Percentiles rank a stretch among this genome's conserved stretches.
Conservation (phyloP, 2,329 filamentous ascomycete genomes). For the Allantophomopsis cytisporea region DNA sequence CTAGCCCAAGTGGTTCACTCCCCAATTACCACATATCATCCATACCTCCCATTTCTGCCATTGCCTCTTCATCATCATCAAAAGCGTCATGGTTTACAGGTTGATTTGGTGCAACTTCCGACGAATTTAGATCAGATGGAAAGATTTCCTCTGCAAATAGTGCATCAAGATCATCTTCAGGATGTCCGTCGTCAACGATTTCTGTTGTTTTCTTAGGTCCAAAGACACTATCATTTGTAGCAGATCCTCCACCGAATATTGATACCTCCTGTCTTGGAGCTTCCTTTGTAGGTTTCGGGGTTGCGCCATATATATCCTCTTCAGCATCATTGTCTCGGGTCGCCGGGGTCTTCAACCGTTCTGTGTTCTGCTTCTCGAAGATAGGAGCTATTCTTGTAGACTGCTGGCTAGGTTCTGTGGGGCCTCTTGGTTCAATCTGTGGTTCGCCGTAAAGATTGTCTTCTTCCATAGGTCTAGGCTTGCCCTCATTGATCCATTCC, state of each 20-base stretch:
- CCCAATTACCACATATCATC: not conserved
- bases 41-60: constrained; percentile 48
- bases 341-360: constrained; percentile 16
- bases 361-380: constrained; percentile 14
- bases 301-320: constrained; percentile 35
- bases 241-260: constrained; percentile 8
- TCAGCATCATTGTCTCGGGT: constrained; percentile 25
- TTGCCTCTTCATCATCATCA: constrained; percentile 38
- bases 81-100: constrained; percentile 24
- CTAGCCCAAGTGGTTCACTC: no score
- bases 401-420: constrained; percentile 13
- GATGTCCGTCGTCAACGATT: constrained; percentile 17
- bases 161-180: constrained; percentile 23
- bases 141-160: constrained; percentile 15
- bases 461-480: constrained; percentile 27
- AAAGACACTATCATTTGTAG: constrained; percentile 10
- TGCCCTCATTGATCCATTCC: constrained; percentile 74
- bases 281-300: constrained; percentile 21
- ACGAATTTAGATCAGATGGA: constrained; percentile 9
- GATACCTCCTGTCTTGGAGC: constrained; percentile 9
- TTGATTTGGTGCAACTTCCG: constrained; percentile 8
- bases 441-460: constrained; percentile 15
- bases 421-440: constrained; percentile 11
- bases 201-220: constrained; percentile 6
- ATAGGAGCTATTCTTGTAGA: constrained; percentile 23